Evolutionary conservation across 305 asterid species (phyloP).

Genomic region (Fraxinus xanthoxyloides): DNA sequence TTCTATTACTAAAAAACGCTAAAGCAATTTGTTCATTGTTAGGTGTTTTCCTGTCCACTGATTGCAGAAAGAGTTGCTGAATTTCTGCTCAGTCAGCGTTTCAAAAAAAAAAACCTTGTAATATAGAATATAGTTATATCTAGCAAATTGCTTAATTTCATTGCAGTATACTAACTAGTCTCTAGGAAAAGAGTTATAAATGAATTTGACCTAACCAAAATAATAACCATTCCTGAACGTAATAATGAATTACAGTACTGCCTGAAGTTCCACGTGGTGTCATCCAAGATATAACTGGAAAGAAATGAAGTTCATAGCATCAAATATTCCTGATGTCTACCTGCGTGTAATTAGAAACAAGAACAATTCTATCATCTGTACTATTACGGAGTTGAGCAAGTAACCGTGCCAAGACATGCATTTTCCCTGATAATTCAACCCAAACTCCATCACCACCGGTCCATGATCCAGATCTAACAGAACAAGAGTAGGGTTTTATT

Average conservation of each 20-base stretch:
- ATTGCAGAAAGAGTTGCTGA: slow-evolving; percentile 5
- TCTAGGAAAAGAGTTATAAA: neutral
- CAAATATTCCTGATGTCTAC: slow-evolving; percentile 28
- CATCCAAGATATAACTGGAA: neutral
- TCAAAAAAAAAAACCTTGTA: neutral
- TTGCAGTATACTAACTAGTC: neutral
- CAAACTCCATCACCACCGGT: slow-evolving; percentile 95
- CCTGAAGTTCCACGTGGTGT: neutral
- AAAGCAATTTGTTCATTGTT: neutral
- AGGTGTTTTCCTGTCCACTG: slow-evolving; percentile 9
- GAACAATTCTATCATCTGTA: slow-evolving; percentile 92
- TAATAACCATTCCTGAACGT: neutral
- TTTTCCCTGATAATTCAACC: slow-evolving; percentile 99
- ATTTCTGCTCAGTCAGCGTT: neutral
- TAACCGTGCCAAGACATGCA: slow-evolving; percentile 92
- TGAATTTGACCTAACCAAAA: slow-evolving; percentile 1
- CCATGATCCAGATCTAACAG: slow-evolving; percentile 90
- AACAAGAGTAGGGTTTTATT: slow-evolving; percentile 15
- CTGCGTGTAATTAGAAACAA: slow-evolving; percentile 98
- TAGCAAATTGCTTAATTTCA: neutral
- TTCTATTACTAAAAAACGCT: neutral
- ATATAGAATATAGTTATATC: neutral
- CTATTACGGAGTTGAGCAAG: slow-evolving; percentile 84
- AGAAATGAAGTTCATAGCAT: neutral
- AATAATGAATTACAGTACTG: neutral